phyloP scores from a whole-genome alignment of 768 basidiomycete species.

The Xerocomellus chrysenteron region DNA sequence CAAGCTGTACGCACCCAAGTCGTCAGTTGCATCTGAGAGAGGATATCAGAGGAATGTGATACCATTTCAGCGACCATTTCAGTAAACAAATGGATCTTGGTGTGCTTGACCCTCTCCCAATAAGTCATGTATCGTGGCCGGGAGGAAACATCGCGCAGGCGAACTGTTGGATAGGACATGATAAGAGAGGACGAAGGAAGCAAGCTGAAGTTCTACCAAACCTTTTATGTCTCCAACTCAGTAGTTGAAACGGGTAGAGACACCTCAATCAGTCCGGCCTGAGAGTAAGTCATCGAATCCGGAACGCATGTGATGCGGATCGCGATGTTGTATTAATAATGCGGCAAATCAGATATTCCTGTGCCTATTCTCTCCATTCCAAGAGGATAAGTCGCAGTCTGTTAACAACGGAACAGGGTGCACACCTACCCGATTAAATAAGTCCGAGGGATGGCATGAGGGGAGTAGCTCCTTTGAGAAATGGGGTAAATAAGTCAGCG shows the following conservation, averaged over 20 bases:
- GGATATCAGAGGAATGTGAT: slow-evolving; percentile 4
- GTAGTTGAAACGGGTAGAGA: too few species aligned
- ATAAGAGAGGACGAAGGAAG: background rate
- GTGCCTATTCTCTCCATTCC: background rate
- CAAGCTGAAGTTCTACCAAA: background rate
- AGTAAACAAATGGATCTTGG: slow-evolving; percentile 48
- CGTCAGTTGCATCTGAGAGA: background rate
- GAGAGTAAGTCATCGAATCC: background rate
- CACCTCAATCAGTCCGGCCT: background rate
- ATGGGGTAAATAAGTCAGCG: background rate
- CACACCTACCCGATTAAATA: background rate
- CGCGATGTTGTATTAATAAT: background rate
- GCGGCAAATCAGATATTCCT: slow-evolving; percentile 3
- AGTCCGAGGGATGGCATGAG: slow-evolving; percentile 3
- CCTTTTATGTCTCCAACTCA: slow-evolving; percentile 5
- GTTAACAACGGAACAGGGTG: background rate
- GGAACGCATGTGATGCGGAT: background rate
- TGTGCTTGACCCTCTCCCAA: slow-evolving; percentile 53
- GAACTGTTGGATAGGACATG: slow-evolving; percentile 32
- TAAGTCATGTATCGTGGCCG: slow-evolving; percentile 39
- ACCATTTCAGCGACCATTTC: slow-evolving; percentile 66
- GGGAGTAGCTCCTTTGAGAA: background rate
- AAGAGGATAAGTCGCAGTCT: background rate
- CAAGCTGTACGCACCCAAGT: slow-evolving; percentile 38
- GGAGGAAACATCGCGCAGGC: slow-evolving; percentile 43